Evolutionary conservation across 306 rosid genomes (phyloP).

Genomic region (Trichosanthes cucumerina): DNA sequence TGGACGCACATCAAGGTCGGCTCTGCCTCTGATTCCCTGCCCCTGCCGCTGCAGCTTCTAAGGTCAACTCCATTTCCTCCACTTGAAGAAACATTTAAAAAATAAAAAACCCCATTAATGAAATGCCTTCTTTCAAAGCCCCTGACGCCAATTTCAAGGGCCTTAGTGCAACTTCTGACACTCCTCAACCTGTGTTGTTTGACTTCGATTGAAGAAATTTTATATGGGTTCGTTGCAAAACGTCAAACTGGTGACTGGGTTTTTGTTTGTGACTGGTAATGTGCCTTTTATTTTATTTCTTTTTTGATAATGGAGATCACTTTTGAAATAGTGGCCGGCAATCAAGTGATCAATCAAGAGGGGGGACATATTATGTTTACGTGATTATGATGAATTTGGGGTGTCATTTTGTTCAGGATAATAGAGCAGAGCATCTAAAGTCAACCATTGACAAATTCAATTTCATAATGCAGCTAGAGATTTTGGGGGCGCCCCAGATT

Average conservation of each 20-base stretch:
- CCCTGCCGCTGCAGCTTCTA: neutral
- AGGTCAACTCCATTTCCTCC: conserved; percentile 3
- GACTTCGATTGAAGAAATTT: neutral
- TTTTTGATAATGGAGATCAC: conserved; percentile 7
- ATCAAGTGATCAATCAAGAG: neutral
- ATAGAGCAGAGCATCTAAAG: neutral
- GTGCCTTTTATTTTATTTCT: neutral
- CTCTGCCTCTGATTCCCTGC: neutral
- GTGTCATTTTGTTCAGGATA: neutral
- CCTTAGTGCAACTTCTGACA: neutral
- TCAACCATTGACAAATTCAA: neutral
- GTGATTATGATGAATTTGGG: conserved; percentile 11
- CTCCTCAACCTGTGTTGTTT: neutral
- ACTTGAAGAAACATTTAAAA: neutral
- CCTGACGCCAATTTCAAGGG: neutral
- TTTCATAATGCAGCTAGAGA: neutral
- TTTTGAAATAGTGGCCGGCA: conserved; percentile 11
- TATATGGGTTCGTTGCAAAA: neutral
- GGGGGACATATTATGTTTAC: neutral
- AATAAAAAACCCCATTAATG: neutral
- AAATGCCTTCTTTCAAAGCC: neutral
- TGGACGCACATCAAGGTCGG: neutral
- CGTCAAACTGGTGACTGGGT: neutral
- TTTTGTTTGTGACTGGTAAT: neutral
- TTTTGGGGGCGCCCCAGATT: neutral